Base-by-base conservation (phyloP, 108 stramenopile species). In the Chaetoceros tenuissimus region DNA sequence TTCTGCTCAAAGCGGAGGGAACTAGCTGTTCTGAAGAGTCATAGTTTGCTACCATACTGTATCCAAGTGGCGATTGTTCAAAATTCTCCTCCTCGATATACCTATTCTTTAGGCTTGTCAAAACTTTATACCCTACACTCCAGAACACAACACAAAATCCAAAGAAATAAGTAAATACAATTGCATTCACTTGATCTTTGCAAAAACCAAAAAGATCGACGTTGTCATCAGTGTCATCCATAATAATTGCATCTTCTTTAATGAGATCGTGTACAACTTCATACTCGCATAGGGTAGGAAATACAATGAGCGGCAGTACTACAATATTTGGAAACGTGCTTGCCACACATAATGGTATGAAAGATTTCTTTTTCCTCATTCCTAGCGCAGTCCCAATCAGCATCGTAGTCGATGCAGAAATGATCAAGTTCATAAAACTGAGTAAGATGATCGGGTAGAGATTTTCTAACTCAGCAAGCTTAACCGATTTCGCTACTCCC, bases 151-250 rank as follows among this genome's bases (percentile, higher is more conserved):
- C 62, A 46, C 57, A 65, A 73, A 77, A 87, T 24, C 60, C 64
- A 48, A 87, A 87, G 57, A 87, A 87, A 48, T 84, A 87, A 23
- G 63, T 51, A 62, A 87, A 87, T 29, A 83, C 75, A 72, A 82
- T 82, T 13, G 80, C 74, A 48, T 73, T 79, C 8, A 77, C 56
- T 64, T 79, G 64, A 51, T 69, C 57, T 53, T 64, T 51, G 24
- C 52, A 64, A 46, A 72, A 59, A 29, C 55, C 65, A 10, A 27
- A 34, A 50, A 53, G 17, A 20, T 23, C 24, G 7, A 24, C 44
- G 17, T 31, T 22, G 17, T 26, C 2, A 59, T 18, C 2, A 46
- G 20, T 31, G 19, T 64, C 57, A 5, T 22, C 24, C n/a, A 40
- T 25, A 46, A 16, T 31, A 53, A 34, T 28, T 24, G 48, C 62